phyloP scores from a whole-genome alignment of 208 protist species.

The Trypanosoma conorhini region DNA sequence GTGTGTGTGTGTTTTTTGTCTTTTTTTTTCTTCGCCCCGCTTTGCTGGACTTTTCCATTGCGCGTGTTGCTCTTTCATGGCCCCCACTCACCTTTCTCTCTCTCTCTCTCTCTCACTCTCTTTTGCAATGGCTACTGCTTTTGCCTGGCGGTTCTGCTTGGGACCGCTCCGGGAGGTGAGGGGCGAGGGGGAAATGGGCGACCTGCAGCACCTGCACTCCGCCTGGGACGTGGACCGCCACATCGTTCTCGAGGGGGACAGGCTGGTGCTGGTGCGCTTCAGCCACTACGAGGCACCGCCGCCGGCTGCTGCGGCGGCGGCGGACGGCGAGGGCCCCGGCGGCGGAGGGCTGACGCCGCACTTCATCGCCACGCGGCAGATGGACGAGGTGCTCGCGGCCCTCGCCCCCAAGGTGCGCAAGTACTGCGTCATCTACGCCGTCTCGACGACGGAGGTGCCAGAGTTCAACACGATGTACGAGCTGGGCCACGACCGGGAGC shows the following conservation, averaged over 20 bases:
- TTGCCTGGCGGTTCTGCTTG: neutral
- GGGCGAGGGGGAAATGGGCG: slow-evolving; percentile 21
- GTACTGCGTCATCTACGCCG: slow-evolving; percentile 78
- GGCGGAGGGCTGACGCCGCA: slow-evolving; percentile 40
- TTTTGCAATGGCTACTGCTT: neutral
- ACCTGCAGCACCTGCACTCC: slow-evolving; percentile 49
- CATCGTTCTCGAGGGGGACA: slow-evolving; percentile 86
- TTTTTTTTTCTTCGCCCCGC: no score
- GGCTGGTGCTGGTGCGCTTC: slow-evolving; percentile 78
- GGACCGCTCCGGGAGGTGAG: neutral
- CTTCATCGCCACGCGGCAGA: slow-evolving; percentile 64
- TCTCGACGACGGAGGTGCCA: slow-evolving; percentile 89
- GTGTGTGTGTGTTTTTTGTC: no score
- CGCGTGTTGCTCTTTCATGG: no score
- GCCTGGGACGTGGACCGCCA: slow-evolving; percentile 87
- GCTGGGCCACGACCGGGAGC: slow-evolving; percentile 95
- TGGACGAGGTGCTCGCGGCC: slow-evolving; percentile 65
- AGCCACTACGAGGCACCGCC: slow-evolving; percentile 55
- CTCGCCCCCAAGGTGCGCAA: slow-evolving; percentile 82
- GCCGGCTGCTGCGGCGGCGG: neutral
- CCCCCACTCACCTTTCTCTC: neutral
- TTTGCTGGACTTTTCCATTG: no score
- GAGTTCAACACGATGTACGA: slow-evolving; percentile 99
- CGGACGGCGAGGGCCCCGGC: slow-evolving; percentile 7
- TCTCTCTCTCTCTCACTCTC: slow-evolving; percentile 13